Evolutionary conservation across 306 rosid species (phyloP).

Genomic region (Morella rubra): DNA sequence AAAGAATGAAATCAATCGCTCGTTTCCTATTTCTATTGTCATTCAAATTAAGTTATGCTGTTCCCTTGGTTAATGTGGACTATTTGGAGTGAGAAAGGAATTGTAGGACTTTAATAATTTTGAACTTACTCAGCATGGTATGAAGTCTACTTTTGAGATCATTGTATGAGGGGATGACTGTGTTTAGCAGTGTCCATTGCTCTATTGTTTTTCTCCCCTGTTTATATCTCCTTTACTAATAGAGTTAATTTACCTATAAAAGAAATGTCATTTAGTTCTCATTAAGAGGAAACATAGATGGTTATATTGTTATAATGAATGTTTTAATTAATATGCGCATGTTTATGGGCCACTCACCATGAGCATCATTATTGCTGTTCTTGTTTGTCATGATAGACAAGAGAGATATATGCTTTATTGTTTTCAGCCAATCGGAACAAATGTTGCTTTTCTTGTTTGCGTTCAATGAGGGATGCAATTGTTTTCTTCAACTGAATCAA

Average conservation of each 20-base stretch:
- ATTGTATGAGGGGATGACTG: not conserved
- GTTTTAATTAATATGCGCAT: not conserved
- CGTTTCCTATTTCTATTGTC: not conserved
- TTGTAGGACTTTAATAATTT: not conserved
- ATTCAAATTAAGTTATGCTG: not conserved
- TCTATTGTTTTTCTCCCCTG: too few species aligned
- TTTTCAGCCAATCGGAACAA: not conserved
- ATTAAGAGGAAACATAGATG: not conserved
- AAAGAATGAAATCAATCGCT: not conserved
- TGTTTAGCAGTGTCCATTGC: too few species aligned
- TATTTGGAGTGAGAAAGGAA: not conserved
- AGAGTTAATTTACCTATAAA: not conserved
- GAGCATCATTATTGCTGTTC: not conserved
- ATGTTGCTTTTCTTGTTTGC: not conserved
- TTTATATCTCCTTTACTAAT: not conserved
- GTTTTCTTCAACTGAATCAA: not conserved
- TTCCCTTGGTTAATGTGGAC: not conserved
- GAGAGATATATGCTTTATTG: not conserved
- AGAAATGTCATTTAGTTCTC: not conserved
- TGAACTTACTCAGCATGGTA: not conserved
- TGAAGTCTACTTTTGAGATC: not conserved
- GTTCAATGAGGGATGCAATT: not conserved
- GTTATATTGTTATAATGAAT: not conserved
- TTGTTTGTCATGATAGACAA: not conserved
- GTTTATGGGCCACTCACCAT: not conserved